Percentiles rank a stretch among this genome's conserved stretches.
phyloP scores from a whole-genome alignment of 805 yeast genomes.

The Blastobotrys muscicola region DNA sequence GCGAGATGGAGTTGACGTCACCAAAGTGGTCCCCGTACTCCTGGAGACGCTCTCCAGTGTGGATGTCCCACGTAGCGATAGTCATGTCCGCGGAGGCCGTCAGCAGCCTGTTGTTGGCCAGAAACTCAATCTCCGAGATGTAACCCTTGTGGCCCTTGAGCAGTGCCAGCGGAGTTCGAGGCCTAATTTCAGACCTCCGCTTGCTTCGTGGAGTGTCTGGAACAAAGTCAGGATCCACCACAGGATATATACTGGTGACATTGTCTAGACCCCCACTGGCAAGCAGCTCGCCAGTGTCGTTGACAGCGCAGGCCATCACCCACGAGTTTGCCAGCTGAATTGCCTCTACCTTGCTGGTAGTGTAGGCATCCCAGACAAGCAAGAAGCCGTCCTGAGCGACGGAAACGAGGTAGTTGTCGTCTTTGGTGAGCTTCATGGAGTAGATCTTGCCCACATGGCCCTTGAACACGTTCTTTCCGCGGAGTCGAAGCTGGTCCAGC shows the following conservation, averaged over 20 bases:
- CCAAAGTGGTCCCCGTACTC: conserved; percentile 34
- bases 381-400: conserved; percentile 84
- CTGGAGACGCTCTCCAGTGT: conserved; percentile 38
- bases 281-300: conserved; percentile 54
- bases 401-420: conserved; percentile 51
- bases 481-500: conserved; percentile 7
- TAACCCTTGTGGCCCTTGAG: conserved; percentile 80
- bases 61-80: conserved; percentile 70
- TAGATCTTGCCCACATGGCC: conserved; percentile 73
- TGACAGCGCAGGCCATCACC: conserved; percentile 66
- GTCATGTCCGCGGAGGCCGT: conserved; percentile 82
- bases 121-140: conserved; percentile 62
- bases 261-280: conserved; percentile 84
- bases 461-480: conserved; percentile 21
- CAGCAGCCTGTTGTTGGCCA: conserved; percentile 45
- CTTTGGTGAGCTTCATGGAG: conserved; percentile 57
- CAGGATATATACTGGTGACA: conserved; percentile 55
- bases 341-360: conserved; percentile 63
- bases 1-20: conserved; percentile 43
- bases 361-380: conserved; percentile 71
- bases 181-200: neutral
- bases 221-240: conserved; percentile 2
- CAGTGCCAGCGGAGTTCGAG: conserved; percentile 36
- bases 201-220: neutral
- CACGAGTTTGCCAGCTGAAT: conserved; percentile 67